Evolutionary conservation across 2,329 filamentous ascomycete species (phyloP), one percentile per base, ranked within the genome.

Genomic region (Aspergillus udagawae): DNA sequence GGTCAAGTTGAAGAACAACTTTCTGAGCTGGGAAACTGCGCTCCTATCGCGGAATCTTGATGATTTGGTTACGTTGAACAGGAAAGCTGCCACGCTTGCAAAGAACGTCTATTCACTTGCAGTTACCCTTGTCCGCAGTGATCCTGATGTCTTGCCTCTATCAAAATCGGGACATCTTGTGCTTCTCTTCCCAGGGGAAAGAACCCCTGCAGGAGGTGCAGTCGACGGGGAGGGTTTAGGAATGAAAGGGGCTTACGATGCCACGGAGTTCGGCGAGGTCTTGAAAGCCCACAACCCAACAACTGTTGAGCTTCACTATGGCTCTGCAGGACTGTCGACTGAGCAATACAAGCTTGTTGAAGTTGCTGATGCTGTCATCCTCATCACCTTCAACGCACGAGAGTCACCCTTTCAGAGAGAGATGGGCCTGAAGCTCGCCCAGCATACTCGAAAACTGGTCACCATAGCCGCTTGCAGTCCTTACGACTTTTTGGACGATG

Each of bases 401-500:
- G 65, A 75, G 48, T 73, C 70, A 12, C 60, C 66, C 1, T 74
- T 73, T 52, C 76, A 79, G 53, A 71, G 67, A 49, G 57, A 60
- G 0, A 58, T 78, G 10, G 75, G 71, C 0, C 58, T 70, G 10
- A 61, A 69, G n/a, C 64, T 77, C 21, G 64, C 69, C 21, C 62
- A 60, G 7, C 67, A 65, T 38, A 61, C 66, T 27, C 65, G 64
- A 4, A 71, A 66, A 8, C 49, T 77, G 42, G 70, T 79, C 48
- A 64, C 69, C 10, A 67, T 79, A 59, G 77, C 76, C 29, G 75
- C 73, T 4, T 76, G 75, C 55, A 75, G 71, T 60, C 76, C 77
- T 2, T 79, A 78, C 54, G 77, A 79, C 57, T 77, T 79, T 27
- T 62, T 79, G 4, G 67, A 75, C 23, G 70, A 70, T 9, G 56